These are phyloP conservation scores for Jatropha podagrica DNA, from an alignment of 441 rosid species.

Conservation along the genomic window DNA sequence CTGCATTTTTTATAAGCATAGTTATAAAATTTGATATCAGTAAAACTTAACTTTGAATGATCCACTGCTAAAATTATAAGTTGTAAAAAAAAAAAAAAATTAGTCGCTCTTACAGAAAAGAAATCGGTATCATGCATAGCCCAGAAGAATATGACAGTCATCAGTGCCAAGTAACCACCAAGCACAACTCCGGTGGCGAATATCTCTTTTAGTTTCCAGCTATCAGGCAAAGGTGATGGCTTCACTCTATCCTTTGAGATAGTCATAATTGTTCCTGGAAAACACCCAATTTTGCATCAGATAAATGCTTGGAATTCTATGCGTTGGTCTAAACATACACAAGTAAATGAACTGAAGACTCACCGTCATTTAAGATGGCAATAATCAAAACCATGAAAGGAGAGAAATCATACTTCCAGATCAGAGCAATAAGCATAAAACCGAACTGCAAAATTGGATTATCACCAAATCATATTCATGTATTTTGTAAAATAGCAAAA, in stretches of 20 bases:
- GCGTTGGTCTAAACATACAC: not conserved
- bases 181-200: conserved; percentile 85
- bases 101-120: conserved; percentile 49
- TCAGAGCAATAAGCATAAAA: conserved; percentile 85
- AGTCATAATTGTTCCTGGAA: conserved; percentile 79
- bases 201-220: conserved; percentile 88
- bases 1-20: conserved; percentile 34
- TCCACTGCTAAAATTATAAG: not conserved
- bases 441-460: conserved; percentile 59
- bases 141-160: conserved; percentile 88
- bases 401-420: conserved; percentile 93
- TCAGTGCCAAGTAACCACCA: conserved; percentile 75
- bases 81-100: not conserved
- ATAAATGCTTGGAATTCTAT: not conserved
- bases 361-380: conserved; percentile 93
- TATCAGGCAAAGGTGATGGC: conserved; percentile 90
- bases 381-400: conserved; percentile 97
- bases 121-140: conserved; percentile 58
- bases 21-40: not conserved
- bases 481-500: not conserved
- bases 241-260: conserved; percentile 89
- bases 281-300: not conserved
- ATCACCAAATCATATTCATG: not conserved
- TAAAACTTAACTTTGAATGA: not conserved
- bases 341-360: conserved; percentile 19